These are phyloP conservation scores for Phoma sp. DNA, from an alignment of 2,329 filamentous ascomycete species.

Conservation along the genomic window DNA sequence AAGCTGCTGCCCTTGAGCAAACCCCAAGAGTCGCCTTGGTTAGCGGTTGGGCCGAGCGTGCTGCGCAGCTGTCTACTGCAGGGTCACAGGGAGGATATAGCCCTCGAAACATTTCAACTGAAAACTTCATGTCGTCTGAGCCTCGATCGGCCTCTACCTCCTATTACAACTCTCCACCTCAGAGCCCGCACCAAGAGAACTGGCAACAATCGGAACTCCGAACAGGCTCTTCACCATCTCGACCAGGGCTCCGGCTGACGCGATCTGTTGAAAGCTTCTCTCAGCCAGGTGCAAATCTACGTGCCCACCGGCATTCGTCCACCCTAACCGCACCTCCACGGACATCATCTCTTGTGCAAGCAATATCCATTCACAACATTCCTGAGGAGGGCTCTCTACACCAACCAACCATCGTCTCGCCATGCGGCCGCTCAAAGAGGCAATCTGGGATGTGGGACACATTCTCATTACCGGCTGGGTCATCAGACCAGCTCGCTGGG, in stretches of 20 bases:
- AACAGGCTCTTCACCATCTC: conserved; percentile 17
- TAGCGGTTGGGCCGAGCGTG: conserved; percentile 29
- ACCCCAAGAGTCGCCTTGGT: conserved; percentile 59
- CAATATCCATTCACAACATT: conserved; percentile 27
- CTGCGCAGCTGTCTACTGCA: conserved; percentile 1
- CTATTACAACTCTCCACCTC: conserved; percentile 29
- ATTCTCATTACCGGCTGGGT: conserved; percentile 28
- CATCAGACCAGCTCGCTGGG: conserved; percentile 29
- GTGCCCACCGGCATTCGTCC: conserved; percentile 47
- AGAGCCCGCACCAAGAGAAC: conserved; percentile 28
- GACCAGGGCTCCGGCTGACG: conserved; percentile 33
- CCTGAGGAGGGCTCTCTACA: conserved; percentile 21
- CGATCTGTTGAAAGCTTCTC: conserved; percentile 61
- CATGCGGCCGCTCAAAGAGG: conserved; percentile 28
- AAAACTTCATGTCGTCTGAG: conserved; percentile 14
- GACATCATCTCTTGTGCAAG: conserved; percentile 42
- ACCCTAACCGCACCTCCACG: conserved; percentile 50
- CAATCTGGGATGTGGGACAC: conserved; percentile 44
- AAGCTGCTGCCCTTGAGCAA: conserved; percentile 60
- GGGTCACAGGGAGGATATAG: neutral
- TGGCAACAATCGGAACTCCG: conserved; percentile 18
- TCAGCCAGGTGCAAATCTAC: conserved; percentile 54
- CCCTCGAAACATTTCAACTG: conserved; percentile 5
- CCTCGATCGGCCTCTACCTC: conserved; percentile 24
- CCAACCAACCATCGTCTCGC: neutral